These are phyloP conservation scores for Apiotrichum brassicae DNA, from an alignment of 1,284 basidiomycete species.

Conservation along the genomic window DNA sequence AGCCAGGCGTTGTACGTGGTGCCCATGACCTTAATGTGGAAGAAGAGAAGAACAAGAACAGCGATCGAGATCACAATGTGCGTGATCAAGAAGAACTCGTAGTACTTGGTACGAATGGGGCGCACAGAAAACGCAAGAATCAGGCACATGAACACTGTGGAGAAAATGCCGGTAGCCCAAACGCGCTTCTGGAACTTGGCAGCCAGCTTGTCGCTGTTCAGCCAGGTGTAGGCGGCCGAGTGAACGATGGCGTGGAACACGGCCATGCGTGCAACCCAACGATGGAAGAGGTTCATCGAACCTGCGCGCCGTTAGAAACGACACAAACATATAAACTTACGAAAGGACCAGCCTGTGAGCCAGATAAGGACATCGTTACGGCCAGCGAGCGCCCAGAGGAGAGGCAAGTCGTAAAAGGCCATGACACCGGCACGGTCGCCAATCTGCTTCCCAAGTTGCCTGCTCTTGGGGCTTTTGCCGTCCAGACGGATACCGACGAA, in stretches of 20 bases:
- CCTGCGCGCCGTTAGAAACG: background rate
- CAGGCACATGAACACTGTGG: constrained; percentile 16
- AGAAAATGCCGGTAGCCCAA: constrained; percentile 14
- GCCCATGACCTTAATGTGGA: constrained; percentile 20
- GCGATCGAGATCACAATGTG: constrained; percentile 24
- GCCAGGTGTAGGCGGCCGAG: constrained; percentile 9
- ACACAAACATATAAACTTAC: constrained; percentile 4
- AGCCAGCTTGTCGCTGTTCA: constrained; percentile 5
- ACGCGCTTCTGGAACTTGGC: constrained; percentile 1
- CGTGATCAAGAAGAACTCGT: constrained; percentile 26
- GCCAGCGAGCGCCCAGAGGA: constrained; percentile 26
- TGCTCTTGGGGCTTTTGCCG: constrained; percentile 11
- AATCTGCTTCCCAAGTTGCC: constrained; percentile 21
- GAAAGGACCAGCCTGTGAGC: constrained; percentile 32
- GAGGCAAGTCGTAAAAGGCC: constrained; percentile 28
- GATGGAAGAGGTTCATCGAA: constrained; percentile 30
- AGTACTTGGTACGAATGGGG: constrained; percentile 16
- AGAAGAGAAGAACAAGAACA: constrained; percentile 18
- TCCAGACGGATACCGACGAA: constrained; percentile 52
- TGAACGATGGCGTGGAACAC: constrained; percentile 26
- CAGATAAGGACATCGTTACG: constrained; percentile 33
- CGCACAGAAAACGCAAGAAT: constrained; percentile 19
- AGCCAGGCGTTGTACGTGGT: constrained; percentile 19
- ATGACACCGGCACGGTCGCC: constrained; percentile 30
- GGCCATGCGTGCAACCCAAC: constrained; percentile 25